These are phyloP conservation scores for Saccharum officinarum DNA, from an alignment of 176 grass and related monocot genomes.

Conservation along the genomic window DNA sequence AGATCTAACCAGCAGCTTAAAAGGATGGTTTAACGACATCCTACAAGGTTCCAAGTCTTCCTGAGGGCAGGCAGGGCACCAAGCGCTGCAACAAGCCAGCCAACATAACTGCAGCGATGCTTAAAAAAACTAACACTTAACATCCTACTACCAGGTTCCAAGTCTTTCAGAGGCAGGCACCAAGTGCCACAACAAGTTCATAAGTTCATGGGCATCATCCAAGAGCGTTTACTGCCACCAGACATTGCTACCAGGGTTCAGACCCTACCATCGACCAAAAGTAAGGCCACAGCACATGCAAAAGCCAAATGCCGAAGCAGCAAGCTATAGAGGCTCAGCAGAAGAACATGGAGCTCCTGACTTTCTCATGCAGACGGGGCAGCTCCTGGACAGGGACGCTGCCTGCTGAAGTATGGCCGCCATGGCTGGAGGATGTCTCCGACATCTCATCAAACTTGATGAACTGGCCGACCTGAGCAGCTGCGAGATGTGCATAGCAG, in stretches of 20 bases:
- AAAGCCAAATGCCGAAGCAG: too few relatives aligned
- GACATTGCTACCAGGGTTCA: not conserved
- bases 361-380: slow-evolving; percentile 77
- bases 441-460: slow-evolving; percentile 87
- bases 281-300: not conserved
- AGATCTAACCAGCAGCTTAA: not conserved
- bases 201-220: not conserved
- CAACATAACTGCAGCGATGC: not conserved
- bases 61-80: too few relatives aligned
- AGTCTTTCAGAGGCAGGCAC: not conserved
- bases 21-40: not conserved
- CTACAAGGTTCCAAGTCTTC: not conserved
- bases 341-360: slow-evolving; percentile 88
- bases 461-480: slow-evolving; percentile 75
- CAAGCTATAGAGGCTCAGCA: slow-evolving; percentile 39
- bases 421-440: slow-evolving; percentile 68
- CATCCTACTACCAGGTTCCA: not conserved
- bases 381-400: slow-evolving; percentile 57
- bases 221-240: not conserved
- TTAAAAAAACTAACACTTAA: not conserved
- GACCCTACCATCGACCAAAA: not conserved
- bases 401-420: slow-evolving; percentile 36
- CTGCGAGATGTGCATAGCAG: slow-evolving; percentile 81
- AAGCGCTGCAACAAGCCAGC: not conserved
- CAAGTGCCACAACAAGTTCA: not conserved